Conservation (phyloP, 306 rosid species). For the Castanospermum australe region DNA sequence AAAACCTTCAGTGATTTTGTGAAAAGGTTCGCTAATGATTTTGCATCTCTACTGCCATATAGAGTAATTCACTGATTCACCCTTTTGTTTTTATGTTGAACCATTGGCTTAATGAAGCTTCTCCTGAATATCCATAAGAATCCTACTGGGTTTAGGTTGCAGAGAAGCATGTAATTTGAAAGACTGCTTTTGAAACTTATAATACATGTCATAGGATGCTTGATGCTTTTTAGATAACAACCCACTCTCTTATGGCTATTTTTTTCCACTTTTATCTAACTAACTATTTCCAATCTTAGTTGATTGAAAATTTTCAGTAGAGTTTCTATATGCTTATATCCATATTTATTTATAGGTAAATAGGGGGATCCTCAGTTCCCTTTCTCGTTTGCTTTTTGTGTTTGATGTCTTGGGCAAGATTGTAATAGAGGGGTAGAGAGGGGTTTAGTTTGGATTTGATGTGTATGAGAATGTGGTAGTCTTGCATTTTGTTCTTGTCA, state of each 20-base stretch:
- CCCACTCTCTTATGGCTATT: not conserved
- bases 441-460: not conserved
- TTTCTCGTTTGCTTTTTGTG: constrained; percentile 14
- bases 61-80: no score
- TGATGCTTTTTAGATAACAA: not conserved
- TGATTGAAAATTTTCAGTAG: not conserved
- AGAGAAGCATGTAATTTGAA: not conserved
- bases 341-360: constrained; percentile 3
- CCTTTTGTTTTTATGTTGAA: not conserved
- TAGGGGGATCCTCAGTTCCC: not conserved
- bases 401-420: not conserved
- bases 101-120: not conserved
- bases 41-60: not conserved
- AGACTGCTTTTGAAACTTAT: not conserved
- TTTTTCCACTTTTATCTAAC: constrained; percentile 2
- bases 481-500: not conserved
- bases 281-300: not conserved
- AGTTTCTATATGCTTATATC: constrained; percentile 11
- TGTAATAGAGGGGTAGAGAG: not conserved
- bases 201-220: not conserved
- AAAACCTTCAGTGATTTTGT: not conserved
- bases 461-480: not conserved
- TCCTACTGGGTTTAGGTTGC: not conserved
- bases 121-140: not conserved
- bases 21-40: not conserved